Conservation (phyloP, 371 early-diverging fungal species). For the Rhizopus stolonifer region DNA sequence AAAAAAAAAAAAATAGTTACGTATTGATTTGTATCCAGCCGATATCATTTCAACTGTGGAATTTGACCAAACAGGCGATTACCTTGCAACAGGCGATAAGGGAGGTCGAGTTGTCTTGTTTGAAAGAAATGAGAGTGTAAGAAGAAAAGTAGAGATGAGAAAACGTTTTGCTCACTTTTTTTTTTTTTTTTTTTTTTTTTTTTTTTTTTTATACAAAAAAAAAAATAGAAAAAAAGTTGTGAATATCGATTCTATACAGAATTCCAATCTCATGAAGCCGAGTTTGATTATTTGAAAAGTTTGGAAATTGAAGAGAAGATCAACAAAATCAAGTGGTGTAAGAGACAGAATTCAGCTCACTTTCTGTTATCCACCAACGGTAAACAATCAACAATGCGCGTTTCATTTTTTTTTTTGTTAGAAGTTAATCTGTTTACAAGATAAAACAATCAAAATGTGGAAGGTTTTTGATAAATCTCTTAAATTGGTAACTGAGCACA, state of each 20-base stretch:
- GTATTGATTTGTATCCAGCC: conserved; percentile 53
- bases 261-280: conserved; percentile 98
- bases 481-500: conserved; percentile 89
- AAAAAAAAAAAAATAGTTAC: too few relatives aligned
- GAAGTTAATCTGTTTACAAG: conserved; percentile 40
- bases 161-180: neutral
- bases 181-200: too few relatives aligned
- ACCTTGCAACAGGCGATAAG: conserved; percentile 96
- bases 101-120: conserved; percentile 97
- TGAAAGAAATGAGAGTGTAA: conserved; percentile 94
- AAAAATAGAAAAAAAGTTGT: conserved; percentile 93
- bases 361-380: conserved; percentile 97
- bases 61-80: conserved; percentile 96
- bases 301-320: conserved; percentile 99
- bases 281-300: conserved; percentile 99
- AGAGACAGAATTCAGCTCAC: conserved; percentile 91
- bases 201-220: too few relatives aligned
- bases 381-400: conserved; percentile 28
- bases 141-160: neutral
- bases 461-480: conserved; percentile 96
- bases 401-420: too few relatives aligned
- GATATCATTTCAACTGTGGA: conserved; percentile 98
- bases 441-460: conserved; percentile 99
- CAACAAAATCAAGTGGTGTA: conserved; percentile 98
- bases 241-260: conserved; percentile 99